Conservation (phyloP, 2,329 filamentous ascomycete genomes). For the Biscogniauxia mediterranea region DNA sequence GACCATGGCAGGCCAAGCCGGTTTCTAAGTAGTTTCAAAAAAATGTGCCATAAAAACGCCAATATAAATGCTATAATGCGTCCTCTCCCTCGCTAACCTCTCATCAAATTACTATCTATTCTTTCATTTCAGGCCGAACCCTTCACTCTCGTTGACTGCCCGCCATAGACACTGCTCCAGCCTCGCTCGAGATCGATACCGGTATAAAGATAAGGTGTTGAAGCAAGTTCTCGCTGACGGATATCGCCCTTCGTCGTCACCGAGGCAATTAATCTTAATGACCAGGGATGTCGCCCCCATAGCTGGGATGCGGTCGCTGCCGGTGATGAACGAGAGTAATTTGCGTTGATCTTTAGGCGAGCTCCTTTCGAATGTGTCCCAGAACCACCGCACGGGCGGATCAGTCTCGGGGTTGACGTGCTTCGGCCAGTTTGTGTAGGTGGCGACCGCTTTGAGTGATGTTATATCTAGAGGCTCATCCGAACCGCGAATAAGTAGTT, state of each 20-base stretch:
- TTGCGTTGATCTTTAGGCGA: conserved; percentile 69
- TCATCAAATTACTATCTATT: neutral
- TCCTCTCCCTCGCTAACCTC: too few species aligned
- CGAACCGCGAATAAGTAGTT: conserved; percentile 80
- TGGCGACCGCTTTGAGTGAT: conserved; percentile 71
- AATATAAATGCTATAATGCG: neutral
- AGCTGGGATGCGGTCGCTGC: conserved; percentile 85
- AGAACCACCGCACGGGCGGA: conserved; percentile 80
- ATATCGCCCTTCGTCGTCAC: conserved; percentile 70
- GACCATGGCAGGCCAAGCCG: too few species aligned
- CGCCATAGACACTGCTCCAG: conserved; percentile 75
- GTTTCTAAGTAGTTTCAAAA: conserved; percentile 5
- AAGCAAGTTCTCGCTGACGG: conserved; percentile 90
- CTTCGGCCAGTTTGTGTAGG: conserved; percentile 76
- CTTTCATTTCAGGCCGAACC: conserved; percentile 67
- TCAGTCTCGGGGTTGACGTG: conserved; percentile 50
- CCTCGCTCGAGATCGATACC: conserved; percentile 64
- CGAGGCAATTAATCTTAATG: conserved; percentile 74
- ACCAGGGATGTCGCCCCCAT: conserved; percentile 76
- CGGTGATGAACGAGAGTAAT: conserved; percentile 82
- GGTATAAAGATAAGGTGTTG: conserved; percentile 76
- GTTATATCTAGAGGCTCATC: conserved; percentile 79
- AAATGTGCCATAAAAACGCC: neutral
- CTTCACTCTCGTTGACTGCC: conserved; percentile 86
- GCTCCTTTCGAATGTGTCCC: conserved; percentile 72